These are phyloP conservation scores for Mycosarcoma mackinlayi DNA, from an alignment of 1,284 basidiomycete species.

Conservation along the genomic window DNA sequence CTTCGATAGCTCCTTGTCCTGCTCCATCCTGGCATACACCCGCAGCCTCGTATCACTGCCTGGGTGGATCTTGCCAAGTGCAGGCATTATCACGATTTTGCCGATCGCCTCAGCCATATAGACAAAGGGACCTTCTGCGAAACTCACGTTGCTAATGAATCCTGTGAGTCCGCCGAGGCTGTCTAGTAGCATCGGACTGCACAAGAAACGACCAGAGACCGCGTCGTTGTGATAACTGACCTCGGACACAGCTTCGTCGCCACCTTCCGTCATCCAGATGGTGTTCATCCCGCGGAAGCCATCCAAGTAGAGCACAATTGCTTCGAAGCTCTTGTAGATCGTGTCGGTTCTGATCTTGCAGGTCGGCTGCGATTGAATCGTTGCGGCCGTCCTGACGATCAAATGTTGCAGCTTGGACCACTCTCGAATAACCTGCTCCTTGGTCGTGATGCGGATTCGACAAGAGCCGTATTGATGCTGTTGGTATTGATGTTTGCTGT, in stretches of 20 bases:
- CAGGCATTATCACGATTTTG: constrained; percentile 28
- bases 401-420: constrained; percentile 42
- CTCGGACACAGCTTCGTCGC: constrained; percentile 43
- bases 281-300: constrained; percentile 51
- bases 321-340: constrained; percentile 47
- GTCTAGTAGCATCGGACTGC: constrained; percentile 50
- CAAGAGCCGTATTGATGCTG: constrained; percentile 50
- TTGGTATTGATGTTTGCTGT: constrained; percentile 35
- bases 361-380: constrained; percentile 12
- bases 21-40: constrained; percentile 40
- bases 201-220: constrained; percentile 36
- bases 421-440: constrained; percentile 3
- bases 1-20: constrained; percentile 30
- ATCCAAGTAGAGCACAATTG: constrained; percentile 41
- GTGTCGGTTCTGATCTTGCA: constrained; percentile 29
- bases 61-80: constrained; percentile 17
- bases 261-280: constrained; percentile 38
- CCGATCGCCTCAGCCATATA: constrained; percentile 53
- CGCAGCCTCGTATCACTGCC: constrained; percentile 17
- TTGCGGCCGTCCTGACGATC: constrained; percentile 16
- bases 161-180: constrained; percentile 51
- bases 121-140: constrained; percentile 36
- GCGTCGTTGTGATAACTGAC: constrained; percentile 27
- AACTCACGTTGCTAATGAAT: constrained; percentile 52
- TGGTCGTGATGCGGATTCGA: constrained; percentile 15